A percentile compares a stretch with the other conserved stretches of the same genome.
Evolutionary conservation across 1,139 yeast species (phyloP).

Genomic region (Suzukiozyma palmioleophila): DNA sequence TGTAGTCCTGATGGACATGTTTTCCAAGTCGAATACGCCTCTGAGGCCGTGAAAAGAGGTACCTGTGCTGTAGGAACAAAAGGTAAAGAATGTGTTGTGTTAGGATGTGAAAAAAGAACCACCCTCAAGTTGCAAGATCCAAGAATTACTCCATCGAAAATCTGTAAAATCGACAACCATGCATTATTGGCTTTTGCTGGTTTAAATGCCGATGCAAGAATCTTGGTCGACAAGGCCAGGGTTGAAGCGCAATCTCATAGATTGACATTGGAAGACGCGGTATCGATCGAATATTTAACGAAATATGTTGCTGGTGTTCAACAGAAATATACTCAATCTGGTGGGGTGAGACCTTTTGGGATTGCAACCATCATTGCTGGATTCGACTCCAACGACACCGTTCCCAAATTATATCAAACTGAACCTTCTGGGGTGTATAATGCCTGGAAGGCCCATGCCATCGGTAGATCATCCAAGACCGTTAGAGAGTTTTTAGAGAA

Average conservation of each 20-base stretch:
- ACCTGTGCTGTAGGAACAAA: slow-evolving; percentile 97
- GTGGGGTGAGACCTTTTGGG: slow-evolving; percentile 96
- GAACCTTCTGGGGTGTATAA: slow-evolving; percentile 97
- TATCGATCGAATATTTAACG: slow-evolving; percentile 86
- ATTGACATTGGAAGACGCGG: slow-evolving; percentile 91
- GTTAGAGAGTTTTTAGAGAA: slow-evolving; percentile 94
- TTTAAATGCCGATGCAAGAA: slow-evolving; percentile 94
- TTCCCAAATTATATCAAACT: slow-evolving; percentile 85
- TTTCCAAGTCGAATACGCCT: slow-evolving; percentile 97
- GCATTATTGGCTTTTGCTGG: slow-evolving; percentile 95
- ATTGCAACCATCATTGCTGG: slow-evolving; percentile 95
- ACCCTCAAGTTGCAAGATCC: slow-evolving; percentile 95
- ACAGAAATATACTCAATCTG: slow-evolving; percentile 96
- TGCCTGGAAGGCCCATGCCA: slow-evolving; percentile 99
- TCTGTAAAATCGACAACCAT: slow-evolving; percentile 87
- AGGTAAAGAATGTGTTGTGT: slow-evolving; percentile 81
- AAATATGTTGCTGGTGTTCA: slow-evolving; percentile 95
- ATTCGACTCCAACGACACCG: slow-evolving; percentile 78
- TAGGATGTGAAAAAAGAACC: slow-evolving; percentile 96
- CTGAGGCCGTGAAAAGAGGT: slow-evolving; percentile 97
- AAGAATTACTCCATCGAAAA: slow-evolving; percentile 90
- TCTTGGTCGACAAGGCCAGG: slow-evolving; percentile 90
- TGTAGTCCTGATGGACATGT: slow-evolving; percentile 96
- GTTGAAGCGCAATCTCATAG: slow-evolving; percentile 97
- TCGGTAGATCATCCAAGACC: slow-evolving; percentile 92